Evolutionary conservation across 139 green algal genomes (phyloP).

Genomic region (Dunaliella primolecta): DNA sequence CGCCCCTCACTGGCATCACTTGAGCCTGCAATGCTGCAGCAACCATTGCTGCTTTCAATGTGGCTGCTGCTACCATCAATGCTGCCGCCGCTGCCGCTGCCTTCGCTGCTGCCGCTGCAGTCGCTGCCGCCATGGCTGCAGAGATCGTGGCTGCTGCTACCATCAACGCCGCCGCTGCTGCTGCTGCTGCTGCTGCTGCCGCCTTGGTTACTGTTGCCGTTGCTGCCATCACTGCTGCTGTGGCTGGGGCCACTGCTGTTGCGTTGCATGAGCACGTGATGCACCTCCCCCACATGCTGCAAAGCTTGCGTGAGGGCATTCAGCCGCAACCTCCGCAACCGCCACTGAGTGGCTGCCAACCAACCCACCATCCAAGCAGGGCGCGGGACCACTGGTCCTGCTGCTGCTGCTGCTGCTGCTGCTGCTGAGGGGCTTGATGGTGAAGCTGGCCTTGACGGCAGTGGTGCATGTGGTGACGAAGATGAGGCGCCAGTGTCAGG

Average conservation of each 20-base stretch:
- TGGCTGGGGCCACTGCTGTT: too few species aligned
- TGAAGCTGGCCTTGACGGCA: neutral
- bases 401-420: neutral
- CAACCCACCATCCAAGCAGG: neutral
- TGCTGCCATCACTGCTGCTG: neutral
- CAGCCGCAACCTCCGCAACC: neutral
- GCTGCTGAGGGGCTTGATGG: neutral
- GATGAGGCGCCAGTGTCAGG: too few species aligned
- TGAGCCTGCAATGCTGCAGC: neutral
- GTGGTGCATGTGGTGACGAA: too few species aligned
- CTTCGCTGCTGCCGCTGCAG: neutral
- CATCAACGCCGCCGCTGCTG: neutral
- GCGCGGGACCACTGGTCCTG: neutral
- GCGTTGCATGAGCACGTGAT: too few species aligned
- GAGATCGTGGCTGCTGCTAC: neutral
- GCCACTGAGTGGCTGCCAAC: neutral
- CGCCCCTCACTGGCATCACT: too few species aligned
- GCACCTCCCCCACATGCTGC: neutral
- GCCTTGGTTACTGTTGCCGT: too few species aligned
- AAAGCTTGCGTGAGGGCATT: neutral
- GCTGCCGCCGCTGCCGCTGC: neutral
- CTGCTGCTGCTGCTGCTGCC: neutral
- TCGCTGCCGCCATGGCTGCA: neutral
- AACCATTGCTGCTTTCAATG: neutral
- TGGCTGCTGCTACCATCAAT: neutral